phyloP scores from a whole-genome alignment of 192 early-diverging fungal species.

The Coemansia sp. region DNA sequence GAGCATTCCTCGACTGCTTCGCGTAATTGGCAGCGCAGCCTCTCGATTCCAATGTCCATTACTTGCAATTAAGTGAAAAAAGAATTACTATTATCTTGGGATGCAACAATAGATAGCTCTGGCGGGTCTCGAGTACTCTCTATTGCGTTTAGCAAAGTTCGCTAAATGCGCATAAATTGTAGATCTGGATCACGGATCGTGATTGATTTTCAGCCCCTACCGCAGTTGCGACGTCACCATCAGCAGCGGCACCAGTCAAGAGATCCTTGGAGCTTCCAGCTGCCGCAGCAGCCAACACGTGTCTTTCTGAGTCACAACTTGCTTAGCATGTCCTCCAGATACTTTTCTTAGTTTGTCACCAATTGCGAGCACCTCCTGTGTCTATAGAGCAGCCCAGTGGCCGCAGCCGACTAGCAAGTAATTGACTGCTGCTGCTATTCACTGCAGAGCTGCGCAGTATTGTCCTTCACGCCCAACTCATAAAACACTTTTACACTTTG shows the following conservation, averaged over 20 bases:
- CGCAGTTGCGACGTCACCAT: neutral
- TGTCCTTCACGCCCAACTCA: neutral
- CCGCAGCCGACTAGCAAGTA: neutral
- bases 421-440: neutral
- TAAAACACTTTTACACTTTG: neutral
- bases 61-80: neutral
- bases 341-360: neutral
- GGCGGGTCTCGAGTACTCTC: too few species aligned
- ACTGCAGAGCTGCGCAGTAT: neutral
- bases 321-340: neutral
- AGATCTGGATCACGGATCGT: neutral
- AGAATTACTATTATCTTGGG: neutral
- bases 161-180: neutral
- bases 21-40: conserved; percentile 53
- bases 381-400: neutral
- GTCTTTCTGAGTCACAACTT: conserved; percentile 1
- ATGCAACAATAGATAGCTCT: neutral
- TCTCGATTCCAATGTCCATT: conserved; percentile 25
- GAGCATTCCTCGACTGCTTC: conserved; percentile 64
- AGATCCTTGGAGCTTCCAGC: neutral
- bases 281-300: conserved; percentile 3
- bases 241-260: neutral
- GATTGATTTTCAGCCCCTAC: neutral
- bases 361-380: neutral
- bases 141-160: neutral